Base-by-base conservation (phyloP, 495 filamentous ascomycete genomes). In the Penicillium dipodomyicola region DNA sequence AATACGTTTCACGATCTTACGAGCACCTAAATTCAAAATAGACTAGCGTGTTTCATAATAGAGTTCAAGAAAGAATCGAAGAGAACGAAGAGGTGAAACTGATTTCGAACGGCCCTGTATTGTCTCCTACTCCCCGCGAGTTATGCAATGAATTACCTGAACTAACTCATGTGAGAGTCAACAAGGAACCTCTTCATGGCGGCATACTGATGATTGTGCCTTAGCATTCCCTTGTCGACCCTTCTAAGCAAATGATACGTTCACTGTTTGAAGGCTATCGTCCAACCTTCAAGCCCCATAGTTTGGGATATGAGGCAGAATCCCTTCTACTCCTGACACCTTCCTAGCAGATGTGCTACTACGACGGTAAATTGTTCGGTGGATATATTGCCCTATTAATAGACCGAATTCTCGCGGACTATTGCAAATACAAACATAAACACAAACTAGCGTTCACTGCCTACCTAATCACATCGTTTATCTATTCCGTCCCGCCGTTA, bases 321-420 rank as follows among this genome's bases (percentile, higher is more conserved):
- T 46, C 57, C 17, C 29, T 47, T 19, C 25, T 59, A 44, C 30
- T 11, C 14, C 44, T 59, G 17, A 52, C 14, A 5, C 49, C 57
- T n/a, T 29, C 41, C n/a, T 50, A 59, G 37, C 42, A 59, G 15
- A 59, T 59, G 30, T 59, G 57, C 17, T 59, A 59, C 30, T 54
- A 54, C 50, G 10, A 44, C 22, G 50, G 44, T n/a, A 59, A 54
- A 48, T 17, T 59, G 35, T 52, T 52, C 25, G 57, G 57, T 15
- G 57, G 57, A 33, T 59, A 59, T 25, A 35, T 48, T 27, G 45
- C 57, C 8, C 22, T 59, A 5, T 32, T 59, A n/a, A 59, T 59
- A 50, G 57, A 54, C 44, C 57, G 35, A 10, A 48, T 59, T 48
- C 42, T 59, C 17, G 57, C 50, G 10, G 44, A 59, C n/a, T 54